Evolutionary conservation across 2,329 filamentous ascomycete genomes (phyloP).

Genomic region (Apiospora koreana): DNA sequence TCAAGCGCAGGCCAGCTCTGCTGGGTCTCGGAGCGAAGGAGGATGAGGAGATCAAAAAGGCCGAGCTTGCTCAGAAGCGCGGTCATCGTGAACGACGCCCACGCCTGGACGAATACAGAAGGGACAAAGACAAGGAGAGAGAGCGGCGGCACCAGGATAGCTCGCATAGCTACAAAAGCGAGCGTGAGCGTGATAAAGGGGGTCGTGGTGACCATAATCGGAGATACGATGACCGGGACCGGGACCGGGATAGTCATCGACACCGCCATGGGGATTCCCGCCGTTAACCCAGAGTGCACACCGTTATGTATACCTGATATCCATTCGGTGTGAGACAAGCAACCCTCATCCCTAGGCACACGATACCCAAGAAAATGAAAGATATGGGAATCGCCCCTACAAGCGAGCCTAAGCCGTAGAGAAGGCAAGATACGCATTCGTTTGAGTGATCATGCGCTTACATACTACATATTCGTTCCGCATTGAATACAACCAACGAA

Average conservation of each 20-base stretch:
- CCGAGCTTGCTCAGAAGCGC: conserved; percentile 52
- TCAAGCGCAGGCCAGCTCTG: conserved; percentile 74
- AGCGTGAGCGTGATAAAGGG: conserved; percentile 40
- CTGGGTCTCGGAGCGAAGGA: conserved; percentile 89
- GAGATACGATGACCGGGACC: conserved; percentile 29
- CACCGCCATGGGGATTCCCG: conserved; percentile 25
- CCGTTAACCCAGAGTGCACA: conserved; percentile 11
- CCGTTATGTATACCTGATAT: neutral
- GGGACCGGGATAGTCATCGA: conserved; percentile 24
- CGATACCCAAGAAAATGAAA: neutral
- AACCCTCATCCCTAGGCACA: neutral
- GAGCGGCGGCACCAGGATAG: conserved; percentile 42
- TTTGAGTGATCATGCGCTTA: neutral
- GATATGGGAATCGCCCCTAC: neutral
- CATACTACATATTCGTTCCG: neutral
- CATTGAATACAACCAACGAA: neutral
- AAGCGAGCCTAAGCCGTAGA: neutral
- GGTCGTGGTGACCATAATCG: conserved; percentile 17
- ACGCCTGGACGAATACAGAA: conserved; percentile 51
- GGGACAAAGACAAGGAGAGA: conserved; percentile 45
- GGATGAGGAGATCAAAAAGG: conserved; percentile 69
- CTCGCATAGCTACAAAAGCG: conserved; percentile 46
- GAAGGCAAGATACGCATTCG: neutral
- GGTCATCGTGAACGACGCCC: conserved; percentile 41
- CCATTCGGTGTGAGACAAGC: neutral